These are phyloP conservation scores for Flaveria brownii DNA, from an alignment of 129 eudicot species.

Conservation along the genomic window DNA sequence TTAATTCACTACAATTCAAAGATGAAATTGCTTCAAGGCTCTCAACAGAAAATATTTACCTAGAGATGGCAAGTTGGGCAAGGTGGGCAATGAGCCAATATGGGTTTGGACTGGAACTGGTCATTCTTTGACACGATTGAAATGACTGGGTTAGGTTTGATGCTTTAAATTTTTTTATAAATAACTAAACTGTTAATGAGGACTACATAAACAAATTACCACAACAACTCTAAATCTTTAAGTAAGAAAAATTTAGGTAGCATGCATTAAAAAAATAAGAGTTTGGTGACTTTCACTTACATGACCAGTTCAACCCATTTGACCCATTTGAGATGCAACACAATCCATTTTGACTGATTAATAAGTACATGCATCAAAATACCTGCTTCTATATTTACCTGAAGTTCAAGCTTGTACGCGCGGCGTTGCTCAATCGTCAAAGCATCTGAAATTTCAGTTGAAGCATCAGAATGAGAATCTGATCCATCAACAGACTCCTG, in stretches of 20 bases:
- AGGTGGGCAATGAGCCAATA: background rate
- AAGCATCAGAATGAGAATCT: slow-evolving; percentile 80
- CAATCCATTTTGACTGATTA: background rate
- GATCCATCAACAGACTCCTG: slow-evolving; percentile 67
- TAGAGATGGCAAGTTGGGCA: slow-evolving; percentile 3
- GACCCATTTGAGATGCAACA: background rate
- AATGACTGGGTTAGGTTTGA: background rate
- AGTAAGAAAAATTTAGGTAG: background rate
- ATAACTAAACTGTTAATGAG: no score
- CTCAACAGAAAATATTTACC: slow-evolving; percentile 18
- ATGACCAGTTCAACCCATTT: background rate
- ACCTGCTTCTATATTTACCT: slow-evolving; percentile 44
- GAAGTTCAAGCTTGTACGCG: slow-evolving; percentile 98
- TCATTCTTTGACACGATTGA: background rate
- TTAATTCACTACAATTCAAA: slow-evolving; percentile 35
- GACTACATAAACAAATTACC: background rate
- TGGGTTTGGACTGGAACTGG: background rate
- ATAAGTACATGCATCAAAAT: background rate
- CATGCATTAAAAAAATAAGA: background rate
- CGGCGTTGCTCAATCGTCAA: slow-evolving; percentile 92
- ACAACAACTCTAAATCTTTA: background rate
- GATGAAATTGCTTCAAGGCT: slow-evolving; percentile 20
- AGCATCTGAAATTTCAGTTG: slow-evolving; percentile 84
- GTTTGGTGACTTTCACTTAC: no score
- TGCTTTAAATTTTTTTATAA: background rate